Percentiles rank a stretch among this genome's conserved stretches.
phyloP scores from a whole-genome alignment of 2,329 filamentous ascomycete genomes.

The Aspergillus fischeri region DNA sequence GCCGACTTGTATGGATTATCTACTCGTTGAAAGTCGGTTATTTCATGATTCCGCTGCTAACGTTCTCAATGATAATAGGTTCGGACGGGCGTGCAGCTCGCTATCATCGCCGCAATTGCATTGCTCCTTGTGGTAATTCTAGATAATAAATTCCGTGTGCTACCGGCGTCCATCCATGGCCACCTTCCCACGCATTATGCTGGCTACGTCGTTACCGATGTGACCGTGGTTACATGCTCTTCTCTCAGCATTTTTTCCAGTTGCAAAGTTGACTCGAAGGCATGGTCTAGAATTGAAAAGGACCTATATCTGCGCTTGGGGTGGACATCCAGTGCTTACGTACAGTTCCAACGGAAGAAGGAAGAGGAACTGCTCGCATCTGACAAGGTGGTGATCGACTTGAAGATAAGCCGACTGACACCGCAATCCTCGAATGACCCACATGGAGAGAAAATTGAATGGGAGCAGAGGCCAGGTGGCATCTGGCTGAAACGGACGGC shows the following conservation, averaged over 20 bases:
- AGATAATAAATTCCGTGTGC: conserved; percentile 82
- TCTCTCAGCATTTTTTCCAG: conserved; percentile 68
- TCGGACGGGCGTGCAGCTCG: conserved; percentile 70
- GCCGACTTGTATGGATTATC: conserved; percentile 36
- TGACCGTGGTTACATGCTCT: conserved; percentile 73
- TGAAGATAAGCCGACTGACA: conserved; percentile 69
- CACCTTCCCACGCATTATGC: conserved; percentile 82
- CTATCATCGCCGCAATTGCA: conserved; percentile 60
- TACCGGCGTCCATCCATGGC: conserved; percentile 79
- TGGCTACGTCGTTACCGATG: conserved; percentile 79
- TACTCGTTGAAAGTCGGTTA: neutral
- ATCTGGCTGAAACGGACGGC: conserved; percentile 77
- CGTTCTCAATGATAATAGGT: conserved; percentile 38
- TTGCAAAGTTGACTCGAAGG: conserved; percentile 66
- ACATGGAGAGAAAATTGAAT: conserved; percentile 57
- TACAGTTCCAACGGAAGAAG: conserved; percentile 77
- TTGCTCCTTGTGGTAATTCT: conserved; percentile 73
- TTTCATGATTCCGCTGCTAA: conserved; percentile 5
- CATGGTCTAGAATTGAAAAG: conserved; percentile 84
- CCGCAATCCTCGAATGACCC: conserved; percentile 57
- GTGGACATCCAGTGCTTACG: conserved; percentile 72
- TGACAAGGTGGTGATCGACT: conserved; percentile 75
- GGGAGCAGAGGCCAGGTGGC: conserved; percentile 73
- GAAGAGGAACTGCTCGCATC: conserved; percentile 73
- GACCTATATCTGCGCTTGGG: conserved; percentile 75